These are phyloP conservation scores for Phaeosphaeria sp. DNA, from an alignment of 2,329 filamentous ascomycete genomes.

Conservation along the genomic window DNA sequence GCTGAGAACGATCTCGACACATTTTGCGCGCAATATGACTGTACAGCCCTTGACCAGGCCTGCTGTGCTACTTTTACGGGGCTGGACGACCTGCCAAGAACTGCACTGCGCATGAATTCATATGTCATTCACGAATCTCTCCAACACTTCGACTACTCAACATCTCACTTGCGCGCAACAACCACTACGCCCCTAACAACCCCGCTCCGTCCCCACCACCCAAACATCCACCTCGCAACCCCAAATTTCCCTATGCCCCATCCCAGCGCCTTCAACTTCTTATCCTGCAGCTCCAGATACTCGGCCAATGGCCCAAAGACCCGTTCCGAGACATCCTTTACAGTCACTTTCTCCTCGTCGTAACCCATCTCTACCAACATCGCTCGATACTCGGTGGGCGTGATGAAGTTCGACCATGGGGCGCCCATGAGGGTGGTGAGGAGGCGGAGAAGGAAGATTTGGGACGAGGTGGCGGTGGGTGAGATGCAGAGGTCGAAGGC, in stretches of 20 bases:
- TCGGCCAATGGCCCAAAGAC: conserved; percentile 59
- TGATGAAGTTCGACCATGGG: conserved; percentile 59
- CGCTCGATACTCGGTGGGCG: conserved; percentile 53
- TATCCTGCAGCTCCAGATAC: conserved; percentile 52
- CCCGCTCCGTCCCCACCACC: conserved; percentile 51
- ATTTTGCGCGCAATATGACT: too few relatives aligned
- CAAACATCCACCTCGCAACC: conserved; percentile 45
- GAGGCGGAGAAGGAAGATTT: conserved; percentile 46
- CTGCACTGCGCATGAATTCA: too few relatives aligned
- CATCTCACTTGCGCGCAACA: conserved; percentile 36
- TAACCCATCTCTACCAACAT: conserved; percentile 60
- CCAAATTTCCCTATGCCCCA: conserved; percentile 47
- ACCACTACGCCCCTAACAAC: conserved; percentile 50
- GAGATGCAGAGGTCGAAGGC: conserved; percentile 60
- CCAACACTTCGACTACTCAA: not conserved
- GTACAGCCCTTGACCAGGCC: too few relatives aligned
- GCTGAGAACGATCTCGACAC: too few relatives aligned
- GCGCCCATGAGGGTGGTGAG: conserved; percentile 58
- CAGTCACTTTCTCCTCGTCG: conserved; percentile 46
- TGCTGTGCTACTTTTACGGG: too few relatives aligned
- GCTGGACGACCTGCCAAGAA: too few relatives aligned
- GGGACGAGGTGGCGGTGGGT: conserved; percentile 20
- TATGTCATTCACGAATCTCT: too few relatives aligned
- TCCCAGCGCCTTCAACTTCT: conserved; percentile 43
- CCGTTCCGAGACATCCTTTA: conserved; percentile 60